Evolutionary conservation across 164 flowering plant genomes (phyloP), one percentile per base, ranked within the genome.

Genomic region (Platanus orientalis): DNA sequence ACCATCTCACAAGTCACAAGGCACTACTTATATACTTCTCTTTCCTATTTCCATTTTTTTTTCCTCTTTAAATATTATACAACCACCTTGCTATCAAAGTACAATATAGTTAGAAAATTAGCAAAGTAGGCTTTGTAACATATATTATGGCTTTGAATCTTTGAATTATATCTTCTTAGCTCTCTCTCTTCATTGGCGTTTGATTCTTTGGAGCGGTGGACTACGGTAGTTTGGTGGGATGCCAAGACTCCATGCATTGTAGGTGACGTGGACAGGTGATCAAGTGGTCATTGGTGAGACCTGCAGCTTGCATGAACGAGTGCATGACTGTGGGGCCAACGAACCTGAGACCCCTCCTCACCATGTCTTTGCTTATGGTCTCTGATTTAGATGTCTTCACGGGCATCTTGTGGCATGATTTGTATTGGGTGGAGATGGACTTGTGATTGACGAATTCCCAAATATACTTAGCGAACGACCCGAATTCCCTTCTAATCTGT

Each of bases 381-480:
- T 93, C 97, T 19, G 98, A 90, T 62, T 93, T 93, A 19, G 98
- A 93, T 12, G 96, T 93, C 87, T 93, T 93, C 24, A 80, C 98
- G 20, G 96, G 97, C 47, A 93, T 81, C 76, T 87, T 90, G 67
- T 82, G 73, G 65, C 85, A 69, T 29, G 73, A 71, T 65, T 82
- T 90, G 90, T 88, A 90, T 40, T 78, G 84, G 10, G 90, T 80
- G n/a, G 67, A 57, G 34, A 93, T 85, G 5, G 98, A 81, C 72
- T 85, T 93, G 79, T 87, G 57, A 47, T 85, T 93, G 17, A 88
- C 88, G 67, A 93, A 93, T 45, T 82, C 90, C 98, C 97, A 93
- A 12, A 93, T 48, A 61, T 93, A 93, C 61, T 81, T 83, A 62
- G 75, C 80, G 19, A 93, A 81, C 64, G 96, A 83, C 1, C 94